Evolutionary conservation across 768 basidiomycete species (phyloP).

Genomic region (Boletus pseudopeckii): DNA sequence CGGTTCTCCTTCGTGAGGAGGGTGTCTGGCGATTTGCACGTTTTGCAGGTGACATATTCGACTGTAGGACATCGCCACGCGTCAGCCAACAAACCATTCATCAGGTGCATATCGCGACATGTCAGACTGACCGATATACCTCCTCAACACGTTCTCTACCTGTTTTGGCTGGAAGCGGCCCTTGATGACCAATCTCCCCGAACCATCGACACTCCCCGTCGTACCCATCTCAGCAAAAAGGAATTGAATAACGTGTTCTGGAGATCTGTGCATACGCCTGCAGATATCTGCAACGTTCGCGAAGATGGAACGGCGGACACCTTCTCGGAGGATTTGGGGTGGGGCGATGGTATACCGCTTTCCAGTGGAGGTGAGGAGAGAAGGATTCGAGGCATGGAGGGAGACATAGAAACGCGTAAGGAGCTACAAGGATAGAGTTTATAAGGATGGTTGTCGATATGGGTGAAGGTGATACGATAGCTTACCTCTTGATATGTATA

Average conservation of each 20-base stretch:
- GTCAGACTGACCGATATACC: conserved; percentile 81
- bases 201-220: conserved; percentile 91
- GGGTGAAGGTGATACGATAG: background rate
- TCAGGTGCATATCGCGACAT: background rate
- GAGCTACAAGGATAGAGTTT: conserved; percentile 48
- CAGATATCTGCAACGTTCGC: conserved; percentile 97
- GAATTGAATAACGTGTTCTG: conserved; percentile 97
- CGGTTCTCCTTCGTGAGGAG: conserved; percentile 96
- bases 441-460: background rate
- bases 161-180: conserved; percentile 99
- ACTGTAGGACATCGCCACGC: conserved; percentile 43
- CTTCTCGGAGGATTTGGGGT: conserved; percentile 91
- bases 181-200: conserved; percentile 90
- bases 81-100: background rate
- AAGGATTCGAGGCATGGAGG: conserved; percentile 91
- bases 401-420: conserved; percentile 89
- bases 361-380: conserved; percentile 76
- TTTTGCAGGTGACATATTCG: conserved; percentile 99
- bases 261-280: conserved; percentile 96
- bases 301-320: conserved; percentile 96
- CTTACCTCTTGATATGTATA: conserved; percentile 92
- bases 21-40: conserved; percentile 98
- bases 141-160: conserved; percentile 92
- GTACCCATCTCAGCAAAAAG: conserved; percentile 99
- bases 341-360: conserved; percentile 98